These are phyloP conservation scores for Yamadazyma taylorii DNA, from an alignment of 1,139 yeast species.

Conservation along the genomic window DNA sequence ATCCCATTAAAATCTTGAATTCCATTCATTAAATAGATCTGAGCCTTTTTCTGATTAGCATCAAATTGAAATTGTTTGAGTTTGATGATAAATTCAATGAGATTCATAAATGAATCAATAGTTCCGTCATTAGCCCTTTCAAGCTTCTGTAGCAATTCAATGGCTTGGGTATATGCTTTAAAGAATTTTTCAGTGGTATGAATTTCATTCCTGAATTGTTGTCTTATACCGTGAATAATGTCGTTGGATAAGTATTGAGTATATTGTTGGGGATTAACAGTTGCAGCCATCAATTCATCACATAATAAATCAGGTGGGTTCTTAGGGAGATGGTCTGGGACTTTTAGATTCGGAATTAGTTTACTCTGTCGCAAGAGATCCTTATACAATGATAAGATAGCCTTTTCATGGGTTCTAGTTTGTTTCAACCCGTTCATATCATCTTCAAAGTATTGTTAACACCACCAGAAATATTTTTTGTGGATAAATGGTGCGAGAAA, in stretches of 20 bases:
- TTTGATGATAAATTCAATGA: conserved; percentile 3
- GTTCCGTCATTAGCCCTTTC: neutral
- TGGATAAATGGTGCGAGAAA: no score
- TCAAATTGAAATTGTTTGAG: conserved; percentile 5
- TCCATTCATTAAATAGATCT: conserved; percentile 3
- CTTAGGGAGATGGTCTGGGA: conserved; percentile 1
- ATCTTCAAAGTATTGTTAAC: no score
- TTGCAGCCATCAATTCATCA: conserved; percentile 8
- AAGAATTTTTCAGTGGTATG: conserved; percentile 4
- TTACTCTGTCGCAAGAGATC: conserved; percentile 19
- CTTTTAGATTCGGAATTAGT: conserved; percentile 6
- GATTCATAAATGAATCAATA: neutral
- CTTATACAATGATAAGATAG: conserved; percentile 21
- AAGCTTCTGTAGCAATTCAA: conserved; percentile 1
- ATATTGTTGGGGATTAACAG: conserved; percentile 9
- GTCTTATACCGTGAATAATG: conserved; percentile 17
- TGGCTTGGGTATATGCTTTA: conserved; percentile 1
- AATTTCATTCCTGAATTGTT: conserved; percentile 16
- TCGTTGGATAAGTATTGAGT: conserved; percentile 16
- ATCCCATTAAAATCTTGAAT: conserved; percentile 13
- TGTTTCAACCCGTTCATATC: conserved; percentile 1
- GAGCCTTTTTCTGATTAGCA: conserved; percentile 3
- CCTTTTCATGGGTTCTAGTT: conserved; percentile 10
- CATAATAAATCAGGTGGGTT: neutral
- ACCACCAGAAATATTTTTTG: no score